A percentile compares a stretch with the other conserved stretches of the same genome.
Conservation (phyloP, 177 flowering plant species). For the Tripterygium wilfordii region DNA sequence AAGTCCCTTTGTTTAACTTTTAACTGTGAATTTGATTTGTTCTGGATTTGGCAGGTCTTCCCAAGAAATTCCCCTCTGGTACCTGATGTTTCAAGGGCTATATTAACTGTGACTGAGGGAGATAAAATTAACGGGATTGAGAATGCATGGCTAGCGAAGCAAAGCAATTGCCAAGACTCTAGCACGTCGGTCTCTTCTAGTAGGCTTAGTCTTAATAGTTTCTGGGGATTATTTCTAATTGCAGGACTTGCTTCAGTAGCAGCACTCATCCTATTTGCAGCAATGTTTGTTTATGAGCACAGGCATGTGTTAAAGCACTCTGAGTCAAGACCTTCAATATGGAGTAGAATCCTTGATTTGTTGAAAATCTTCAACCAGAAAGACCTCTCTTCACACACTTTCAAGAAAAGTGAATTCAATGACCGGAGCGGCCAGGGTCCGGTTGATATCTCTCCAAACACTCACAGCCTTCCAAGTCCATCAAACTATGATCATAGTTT, state of each 20-base stretch:
- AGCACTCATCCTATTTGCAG: background rate
- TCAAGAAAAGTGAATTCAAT: constrained; percentile 1
- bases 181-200: background rate
- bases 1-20: constrained; percentile 11
- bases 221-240: constrained; percentile 3
- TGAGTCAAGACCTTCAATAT: background rate
- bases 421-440: background rate
- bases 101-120: constrained; percentile 20
- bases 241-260: background rate
- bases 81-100: constrained; percentile 28
- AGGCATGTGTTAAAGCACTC: background rate
- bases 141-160: background rate
- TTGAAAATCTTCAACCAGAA: background rate
- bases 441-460: constrained; percentile 8
- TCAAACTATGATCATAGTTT: constrained; percentile 1
- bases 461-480: constrained; percentile 11
- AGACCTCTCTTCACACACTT: constrained; percentile 22
- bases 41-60: constrained; percentile 21
- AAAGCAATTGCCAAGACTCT: background rate
- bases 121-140: constrained; percentile 5
- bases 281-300: background rate
- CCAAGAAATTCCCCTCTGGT: constrained; percentile 34
- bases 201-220: constrained; percentile 1
- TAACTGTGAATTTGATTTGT: background rate
- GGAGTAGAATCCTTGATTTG: background rate